Conservation (phyloP, 2,329 filamentous ascomycete species). For the Scedosporium aurantiacum region DNA sequence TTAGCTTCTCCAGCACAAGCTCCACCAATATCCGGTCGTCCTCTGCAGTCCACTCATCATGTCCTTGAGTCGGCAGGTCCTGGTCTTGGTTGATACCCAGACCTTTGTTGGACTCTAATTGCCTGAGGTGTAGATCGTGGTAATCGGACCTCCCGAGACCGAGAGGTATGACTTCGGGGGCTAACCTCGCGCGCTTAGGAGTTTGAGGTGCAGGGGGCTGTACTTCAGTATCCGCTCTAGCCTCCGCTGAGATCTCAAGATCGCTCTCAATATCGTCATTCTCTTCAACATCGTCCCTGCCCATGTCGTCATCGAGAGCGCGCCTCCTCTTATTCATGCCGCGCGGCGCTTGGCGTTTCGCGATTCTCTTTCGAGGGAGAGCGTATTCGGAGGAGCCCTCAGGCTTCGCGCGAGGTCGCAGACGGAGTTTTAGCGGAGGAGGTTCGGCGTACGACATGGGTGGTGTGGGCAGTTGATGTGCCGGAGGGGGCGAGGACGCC, state of each 20-base stretch:
- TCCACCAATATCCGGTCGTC: conserved; percentile 57
- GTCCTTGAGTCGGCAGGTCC: conserved; percentile 13
- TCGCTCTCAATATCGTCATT: conserved; percentile 20
- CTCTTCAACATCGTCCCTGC: background rate
- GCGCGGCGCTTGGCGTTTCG: conserved; percentile 10
- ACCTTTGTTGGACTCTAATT: conserved; percentile 13
- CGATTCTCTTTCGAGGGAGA: conserved; percentile 15
- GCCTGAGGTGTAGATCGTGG: conserved; percentile 32
- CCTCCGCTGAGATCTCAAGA: conserved; percentile 18
- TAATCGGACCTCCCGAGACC: conserved; percentile 49
- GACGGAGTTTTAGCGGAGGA: conserved; percentile 27
- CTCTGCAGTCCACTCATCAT: conserved; percentile 47
- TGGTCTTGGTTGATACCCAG: conserved; percentile 29
- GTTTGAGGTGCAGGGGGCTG: conserved; percentile 32
- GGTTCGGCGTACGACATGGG: conserved; percentile 25
- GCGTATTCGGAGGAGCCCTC: conserved; percentile 30
- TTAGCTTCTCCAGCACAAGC: conserved; percentile 55
- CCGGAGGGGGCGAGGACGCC: conserved; percentile 15
- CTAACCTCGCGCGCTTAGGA: conserved; percentile 49
- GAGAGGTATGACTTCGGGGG: conserved; percentile 48
- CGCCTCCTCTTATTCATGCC: conserved; percentile 7
- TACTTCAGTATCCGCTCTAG: background rate
- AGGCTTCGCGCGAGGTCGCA: conserved; percentile 24
- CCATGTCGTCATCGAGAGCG: background rate
- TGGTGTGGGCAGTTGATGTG: conserved; percentile 1